Evolutionary conservation across 352 stramenopile species (phyloP).

Genomic region (Phytophthora pistaciae): DNA sequence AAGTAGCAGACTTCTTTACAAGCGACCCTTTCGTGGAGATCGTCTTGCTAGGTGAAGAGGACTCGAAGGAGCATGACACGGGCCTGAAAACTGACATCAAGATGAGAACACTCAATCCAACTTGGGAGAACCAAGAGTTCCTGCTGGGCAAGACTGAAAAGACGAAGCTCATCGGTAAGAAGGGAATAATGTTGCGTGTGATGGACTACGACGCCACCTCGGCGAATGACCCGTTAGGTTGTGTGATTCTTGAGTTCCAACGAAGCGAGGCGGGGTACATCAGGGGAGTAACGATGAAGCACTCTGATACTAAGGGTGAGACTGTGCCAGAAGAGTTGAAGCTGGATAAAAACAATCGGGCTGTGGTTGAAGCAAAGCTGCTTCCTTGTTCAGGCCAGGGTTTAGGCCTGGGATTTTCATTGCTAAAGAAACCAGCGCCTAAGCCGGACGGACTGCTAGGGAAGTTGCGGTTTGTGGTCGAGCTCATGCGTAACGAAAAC

Average conservation of each 20-base stretch:
- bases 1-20: constrained; percentile 51
- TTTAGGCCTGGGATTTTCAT: too few relatives aligned
- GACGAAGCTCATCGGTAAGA: constrained; percentile 68
- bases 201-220: constrained; percentile 66
- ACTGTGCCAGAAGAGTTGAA: constrained; percentile 38
- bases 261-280: constrained; percentile 59
- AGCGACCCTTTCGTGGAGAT: constrained; percentile 76
- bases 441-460: constrained; percentile 57
- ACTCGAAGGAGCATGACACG: constrained; percentile 62
- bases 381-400: constrained; percentile 50
- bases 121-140: constrained; percentile 80
- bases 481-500: constrained; percentile 72
- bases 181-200: constrained; percentile 62
- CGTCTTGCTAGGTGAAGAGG: constrained; percentile 51
- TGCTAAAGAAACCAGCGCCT: too few relatives aligned
- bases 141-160: constrained; percentile 59
- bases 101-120: constrained; percentile 69
- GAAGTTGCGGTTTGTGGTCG: constrained; percentile 58
- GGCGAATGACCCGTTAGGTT: constrained; percentile 66
- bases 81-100: constrained; percentile 77
- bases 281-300: constrained; percentile 54
- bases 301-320: constrained; percentile 49
- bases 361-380: constrained; percentile 65
- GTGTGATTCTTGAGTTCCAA: constrained; percentile 61
- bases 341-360: constrained; percentile 45